A percentile compares a stretch with the other conserved stretches of the same genome.
Conservation (phyloP, 495 filamentous ascomycete genomes). For the Podospora pseudopauciseta region DNA sequence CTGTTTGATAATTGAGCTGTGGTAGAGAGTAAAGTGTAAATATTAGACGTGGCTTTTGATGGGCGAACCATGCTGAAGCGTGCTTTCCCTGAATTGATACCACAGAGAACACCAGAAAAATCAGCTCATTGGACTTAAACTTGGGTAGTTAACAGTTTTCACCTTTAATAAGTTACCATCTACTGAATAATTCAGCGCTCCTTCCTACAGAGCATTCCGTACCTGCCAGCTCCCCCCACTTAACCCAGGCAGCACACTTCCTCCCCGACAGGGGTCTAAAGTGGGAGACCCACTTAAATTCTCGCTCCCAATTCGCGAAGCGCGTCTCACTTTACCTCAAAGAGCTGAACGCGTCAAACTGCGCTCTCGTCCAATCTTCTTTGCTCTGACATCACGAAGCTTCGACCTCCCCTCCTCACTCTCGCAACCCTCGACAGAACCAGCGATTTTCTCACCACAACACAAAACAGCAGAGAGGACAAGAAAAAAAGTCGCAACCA, state of each 20-base stretch:
- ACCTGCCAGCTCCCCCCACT: neutral
- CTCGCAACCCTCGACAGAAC: neutral
- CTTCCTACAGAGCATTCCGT: neutral
- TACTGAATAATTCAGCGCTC: too few relatives aligned
- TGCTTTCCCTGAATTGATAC: too few relatives aligned
- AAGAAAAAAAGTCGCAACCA: conserved; percentile 34
- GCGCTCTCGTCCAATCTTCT: conserved; percentile 1
- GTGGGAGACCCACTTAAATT: conserved; percentile 23
- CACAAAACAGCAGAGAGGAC: neutral
- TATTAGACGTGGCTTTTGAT: too few relatives aligned
- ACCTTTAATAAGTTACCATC: too few relatives aligned
- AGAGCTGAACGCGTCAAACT: conserved; percentile 16
- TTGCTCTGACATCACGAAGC: conserved; percentile 29
- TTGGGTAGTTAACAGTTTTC: too few relatives aligned
- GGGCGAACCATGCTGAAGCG: too few relatives aligned
- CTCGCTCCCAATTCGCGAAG: conserved; percentile 10
- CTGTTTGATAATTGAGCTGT: neutral
- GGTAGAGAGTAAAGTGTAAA: neutral
- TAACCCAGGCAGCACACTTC: neutral
- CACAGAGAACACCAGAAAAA: neutral
- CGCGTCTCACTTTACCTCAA: conserved; percentile 16
- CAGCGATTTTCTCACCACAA: neutral
- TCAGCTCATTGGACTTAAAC: too few relatives aligned
- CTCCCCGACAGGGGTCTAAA: conserved; percentile 20
- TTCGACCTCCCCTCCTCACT: neutral